Evolutionary conservation across 345 rosid genomes (phyloP).

Genomic region (Gossypium raimondii): DNA sequence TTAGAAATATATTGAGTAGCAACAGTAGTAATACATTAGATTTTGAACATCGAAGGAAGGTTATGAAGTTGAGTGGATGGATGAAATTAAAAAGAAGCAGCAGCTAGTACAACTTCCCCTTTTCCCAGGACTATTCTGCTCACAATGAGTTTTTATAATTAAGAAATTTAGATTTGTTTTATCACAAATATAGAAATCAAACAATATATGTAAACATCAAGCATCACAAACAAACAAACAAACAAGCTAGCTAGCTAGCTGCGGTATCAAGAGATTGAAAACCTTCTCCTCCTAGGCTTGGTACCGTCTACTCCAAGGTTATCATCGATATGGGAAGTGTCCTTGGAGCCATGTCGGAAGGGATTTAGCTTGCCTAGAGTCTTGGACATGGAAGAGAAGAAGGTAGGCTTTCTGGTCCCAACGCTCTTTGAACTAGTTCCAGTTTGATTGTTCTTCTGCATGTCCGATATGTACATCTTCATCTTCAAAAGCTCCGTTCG

Average conservation of each 20-base stretch:
- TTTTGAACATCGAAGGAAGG: neutral
- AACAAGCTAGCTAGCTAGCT: neutral
- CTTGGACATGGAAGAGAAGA: constrained; percentile 88
- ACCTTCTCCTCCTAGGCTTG: constrained; percentile 93
- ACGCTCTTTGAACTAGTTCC: constrained; percentile 22
- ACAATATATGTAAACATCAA: neutral
- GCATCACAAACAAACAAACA: neutral
- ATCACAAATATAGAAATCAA: neutral
- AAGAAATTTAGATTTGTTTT: neutral
- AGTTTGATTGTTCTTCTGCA: constrained; percentile 45
- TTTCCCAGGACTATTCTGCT: neutral
- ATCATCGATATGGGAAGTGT: constrained; percentile 70
- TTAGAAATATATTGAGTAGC: neutral
- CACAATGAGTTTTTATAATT: neutral
- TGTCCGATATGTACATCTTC: constrained; percentile 70
- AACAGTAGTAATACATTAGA: neutral
- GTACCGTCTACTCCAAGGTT: constrained; percentile 44
- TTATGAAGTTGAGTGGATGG: neutral
- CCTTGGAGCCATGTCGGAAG: constrained; percentile 77
- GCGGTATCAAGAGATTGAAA: constrained; percentile 57
- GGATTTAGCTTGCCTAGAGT: constrained; percentile 84
- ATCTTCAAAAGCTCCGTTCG: constrained; percentile 76
- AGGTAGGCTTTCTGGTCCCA: constrained; percentile 32
- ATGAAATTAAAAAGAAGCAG: neutral
- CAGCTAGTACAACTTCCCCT: neutral